Base-by-base conservation (phyloP, 2,329 filamentous ascomycete genomes). In the Geosmithia flava region DNA sequence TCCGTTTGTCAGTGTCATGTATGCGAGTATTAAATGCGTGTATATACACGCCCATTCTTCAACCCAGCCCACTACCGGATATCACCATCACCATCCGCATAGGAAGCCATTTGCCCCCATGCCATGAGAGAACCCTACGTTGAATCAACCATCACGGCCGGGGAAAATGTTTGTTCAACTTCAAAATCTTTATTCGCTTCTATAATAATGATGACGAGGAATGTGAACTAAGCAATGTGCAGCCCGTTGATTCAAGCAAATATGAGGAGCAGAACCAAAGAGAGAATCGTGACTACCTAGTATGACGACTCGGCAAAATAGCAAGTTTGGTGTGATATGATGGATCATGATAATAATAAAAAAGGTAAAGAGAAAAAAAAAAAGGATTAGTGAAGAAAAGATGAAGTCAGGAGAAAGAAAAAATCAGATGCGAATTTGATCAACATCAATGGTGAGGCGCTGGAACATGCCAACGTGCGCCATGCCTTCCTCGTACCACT, bases 401-500 rank as follows among this genome's bases (percentile, higher is more conserved):
- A 19, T 3, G 7, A 20, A 20, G 20, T 11, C 11, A 27, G 15
- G 8, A 11, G 27, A 13, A 27, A 37, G 44, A 17, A 13, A 27
- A 37, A 23, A 17, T 49, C 55, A 63, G 40, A 59, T 55, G 29
- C 52, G 56, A 43, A 58, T 53, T 37, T 55, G 47, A 48, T 59
- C 55, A 41, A 57, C 53, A 17, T 49, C 52, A 3, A 70, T 52
- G 3, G 68, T 58, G 27, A 81, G 51, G 33, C 76, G 66, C 53
- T 64, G 58, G 53, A 78, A 95, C 89, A 96, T 94, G 51, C 86
- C 89, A 17, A 94, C 74, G 68, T 95, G 88, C 53, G 77, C 71
- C 48, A 95, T 91, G 3, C 85, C 87, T 58, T 93, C 88, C 63
- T 96, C 89, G 52, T 74, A 71, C 88, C 89, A 96, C 30, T 62